Conservation (phyloP, 306 rosid genomes). For the Begonia masoniana region DNA sequence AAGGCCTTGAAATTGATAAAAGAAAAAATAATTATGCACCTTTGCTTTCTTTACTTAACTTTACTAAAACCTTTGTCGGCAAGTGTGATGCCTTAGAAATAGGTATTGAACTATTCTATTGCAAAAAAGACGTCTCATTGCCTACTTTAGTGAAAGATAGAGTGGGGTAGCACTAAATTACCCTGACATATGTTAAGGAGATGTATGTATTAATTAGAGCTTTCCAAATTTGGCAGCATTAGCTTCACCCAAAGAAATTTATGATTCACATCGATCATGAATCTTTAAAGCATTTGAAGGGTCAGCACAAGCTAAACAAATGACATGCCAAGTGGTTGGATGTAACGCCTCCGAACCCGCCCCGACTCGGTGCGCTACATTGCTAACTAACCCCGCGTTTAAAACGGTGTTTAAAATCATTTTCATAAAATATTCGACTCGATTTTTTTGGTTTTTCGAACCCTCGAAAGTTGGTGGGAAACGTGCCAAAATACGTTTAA, state of each 20-base stretch:
- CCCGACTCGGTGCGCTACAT: no score
- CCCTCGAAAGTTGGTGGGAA: no score
- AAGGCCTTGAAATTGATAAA: neutral
- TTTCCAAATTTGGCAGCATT: neutral
- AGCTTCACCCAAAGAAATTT: neutral
- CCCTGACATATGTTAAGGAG: neutral
- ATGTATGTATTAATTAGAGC: neutral
- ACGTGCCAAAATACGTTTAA: no score
- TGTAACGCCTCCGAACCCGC: no score
- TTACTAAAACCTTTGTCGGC: neutral
- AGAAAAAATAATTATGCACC: conserved; percentile 5
- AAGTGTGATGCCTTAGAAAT: neutral
- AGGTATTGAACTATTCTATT: neutral
- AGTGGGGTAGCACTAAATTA: neutral
- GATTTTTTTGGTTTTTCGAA: no score
- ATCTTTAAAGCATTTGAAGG: conserved; percentile 1
- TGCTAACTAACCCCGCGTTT: no score
- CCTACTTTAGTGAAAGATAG: neutral
- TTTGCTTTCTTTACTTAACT: conserved; percentile 4
- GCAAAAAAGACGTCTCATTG: neutral
- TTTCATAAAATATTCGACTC: no score
- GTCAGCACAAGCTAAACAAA: no score
- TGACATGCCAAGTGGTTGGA: no score
- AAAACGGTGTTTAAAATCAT: no score
- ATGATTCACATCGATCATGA: neutral